phyloP scores from a whole-genome alignment of 2,329 filamentous ascomycete species.

The Penicillium vulpinum region DNA sequence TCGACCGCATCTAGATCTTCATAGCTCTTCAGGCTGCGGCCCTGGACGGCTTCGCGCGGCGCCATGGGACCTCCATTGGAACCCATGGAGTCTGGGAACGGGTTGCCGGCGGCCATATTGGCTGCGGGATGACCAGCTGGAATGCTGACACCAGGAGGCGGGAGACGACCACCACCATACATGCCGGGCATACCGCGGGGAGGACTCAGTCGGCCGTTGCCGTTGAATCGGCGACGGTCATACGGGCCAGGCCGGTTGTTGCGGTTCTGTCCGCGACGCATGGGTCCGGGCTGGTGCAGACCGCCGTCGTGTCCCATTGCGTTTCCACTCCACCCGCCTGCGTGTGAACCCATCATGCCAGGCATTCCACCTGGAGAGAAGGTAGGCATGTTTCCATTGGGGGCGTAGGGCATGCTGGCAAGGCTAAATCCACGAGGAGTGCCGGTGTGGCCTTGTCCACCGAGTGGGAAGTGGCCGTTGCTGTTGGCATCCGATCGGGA shows the following conservation, averaged over 20 bases:
- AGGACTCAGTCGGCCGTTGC: constrained; percentile 50
- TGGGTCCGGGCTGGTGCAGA: constrained; percentile 61
- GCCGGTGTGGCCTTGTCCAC: constrained; percentile 71
- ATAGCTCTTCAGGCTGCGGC: constrained; percentile 91
- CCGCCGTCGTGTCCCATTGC: constrained; percentile 40
- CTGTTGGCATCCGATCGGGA: constrained; percentile 91
- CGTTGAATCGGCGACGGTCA: constrained; percentile 60
- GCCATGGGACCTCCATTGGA: constrained; percentile 74
- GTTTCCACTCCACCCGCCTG: constrained; percentile 32
- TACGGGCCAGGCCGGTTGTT: constrained; percentile 71
- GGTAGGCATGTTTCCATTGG: not conserved
- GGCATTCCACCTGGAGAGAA: constrained; percentile 38
- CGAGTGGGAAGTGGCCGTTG: constrained; percentile 89
- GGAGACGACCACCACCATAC: constrained; percentile 34
- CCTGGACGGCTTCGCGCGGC: constrained; percentile 87
- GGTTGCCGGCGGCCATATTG: constrained; percentile 47
- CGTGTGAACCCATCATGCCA: constrained; percentile 32
- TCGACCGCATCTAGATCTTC: constrained; percentile 91
- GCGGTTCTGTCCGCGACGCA: constrained; percentile 66
- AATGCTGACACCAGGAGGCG: constrained; percentile 32
- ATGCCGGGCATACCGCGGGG: constrained; percentile 39
- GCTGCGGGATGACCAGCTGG: constrained; percentile 44
- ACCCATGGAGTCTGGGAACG: constrained; percentile 48
- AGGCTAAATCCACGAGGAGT: constrained; percentile 92
- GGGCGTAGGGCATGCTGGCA: constrained; percentile 63